Evolutionary conservation across 139 green algal genomes (phyloP), one percentile per base, ranked within the genome.

Genomic region (Bryopsis sp.): DNA sequence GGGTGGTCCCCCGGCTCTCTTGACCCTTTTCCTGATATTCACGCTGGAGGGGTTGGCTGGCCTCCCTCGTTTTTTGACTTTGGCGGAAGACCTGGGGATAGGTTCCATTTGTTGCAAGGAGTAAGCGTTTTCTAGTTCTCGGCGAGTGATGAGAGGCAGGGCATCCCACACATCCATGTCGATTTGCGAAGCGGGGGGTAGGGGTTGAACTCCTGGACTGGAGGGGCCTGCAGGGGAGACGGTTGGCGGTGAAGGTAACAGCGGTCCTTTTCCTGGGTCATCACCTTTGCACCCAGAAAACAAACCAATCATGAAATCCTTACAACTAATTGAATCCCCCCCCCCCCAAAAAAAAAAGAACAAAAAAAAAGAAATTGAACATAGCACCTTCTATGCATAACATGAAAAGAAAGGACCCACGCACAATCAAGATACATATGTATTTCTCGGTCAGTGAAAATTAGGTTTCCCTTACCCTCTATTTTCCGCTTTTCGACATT

Each of bases 71-170:
- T 54, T 54, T n/a, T n/a, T n/a, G n/a, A n/a, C n/a, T 57, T 24
- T 57, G 47, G 47, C 24, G 47, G 47, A 57, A 24, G 8, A n/a
- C 43, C 43, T 54, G 15, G 15, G 11, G 15, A 54, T 19, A 54
- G 43, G 43, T 11, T 19, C 19, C 15, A 11, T 11, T 26, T 19
- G 43, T 11, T 19, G 11, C 15, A 54, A 11, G 11, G 43, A 39
- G 48, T 92, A 95, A 3, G 78, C 83, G 0, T 67, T 36, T 64
- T 91, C 82, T 43, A 94, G 59, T 72, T 95, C 89, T 0, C 81
- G 70, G 48, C 72, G 68, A 2, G 93, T 15, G 1, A 78, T 67
- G 43, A 77, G 60, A 2, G 89, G 89, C 61, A 95, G 78, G 0
- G 74, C 83, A 1, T 81, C 76, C 47, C 93, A 38, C 47, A 93